Evolutionary conservation across 768 basidiomycete genomes (phyloP), one percentile per base, ranked within the genome.

Genomic region (Suillus subalutaceus): DNA sequence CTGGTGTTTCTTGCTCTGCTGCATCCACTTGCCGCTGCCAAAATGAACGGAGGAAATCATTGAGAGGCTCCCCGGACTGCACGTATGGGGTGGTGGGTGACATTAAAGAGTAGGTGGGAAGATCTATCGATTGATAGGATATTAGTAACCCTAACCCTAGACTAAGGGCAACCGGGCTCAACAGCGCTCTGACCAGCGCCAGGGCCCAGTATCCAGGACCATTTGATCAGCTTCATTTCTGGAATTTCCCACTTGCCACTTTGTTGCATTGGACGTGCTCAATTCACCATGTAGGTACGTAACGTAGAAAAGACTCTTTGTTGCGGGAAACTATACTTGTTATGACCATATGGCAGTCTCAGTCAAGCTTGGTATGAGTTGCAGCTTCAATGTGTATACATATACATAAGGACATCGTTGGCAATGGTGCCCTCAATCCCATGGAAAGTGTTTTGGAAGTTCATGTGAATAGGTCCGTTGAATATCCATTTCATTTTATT

Each of bases 11-110:
- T 71, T 90, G 87, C 76, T 97, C 96, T 0, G 94, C 93, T 7
- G 87, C 83, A 75, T 93, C 89, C 66, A 96, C 86, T 75, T 96
- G 94, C 52, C 93, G 80, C 72, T 93, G 92, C 96, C 96, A 97
- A 78, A 97, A 97, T 5, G 87, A 86, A 64, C 88, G 87, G 64
- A 97, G 80, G 75, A 96, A 96, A 48, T 91, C 88, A 71, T 94
- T 90, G 53, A 97, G 83, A n/a, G 89, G 90, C 73, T 95, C 92
- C 56, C 94, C 93, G 9, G 93, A 79, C 73, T 92, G 90, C 15
- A 96, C 93, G 68, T 83, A 92, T 3, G 93, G 92, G 65, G 81
- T 78, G 48, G 73, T 75, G 59, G 76, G 77, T 12, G 77, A 76
- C 76, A 78, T 77, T 46, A 53, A 63, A 63, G 37, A 61, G 41